Evolutionary conservation across 2,329 filamentous ascomycete genomes (phyloP).

Genomic region (Bisporella sp.): DNA sequence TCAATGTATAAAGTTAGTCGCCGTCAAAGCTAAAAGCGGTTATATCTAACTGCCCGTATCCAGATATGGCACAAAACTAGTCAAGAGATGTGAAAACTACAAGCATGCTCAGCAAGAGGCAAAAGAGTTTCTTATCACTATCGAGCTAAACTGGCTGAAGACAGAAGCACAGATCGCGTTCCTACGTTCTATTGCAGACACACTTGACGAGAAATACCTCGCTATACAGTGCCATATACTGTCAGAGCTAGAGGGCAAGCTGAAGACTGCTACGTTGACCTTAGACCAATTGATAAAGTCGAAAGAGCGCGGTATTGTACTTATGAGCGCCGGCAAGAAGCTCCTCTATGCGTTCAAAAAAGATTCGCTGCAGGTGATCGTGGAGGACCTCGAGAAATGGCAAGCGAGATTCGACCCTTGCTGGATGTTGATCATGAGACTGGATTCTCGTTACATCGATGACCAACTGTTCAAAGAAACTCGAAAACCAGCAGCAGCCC

Average conservation of each 20-base stretch:
- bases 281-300: conserved; percentile 9
- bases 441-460: conserved; percentile 10
- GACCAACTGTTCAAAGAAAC: conserved; percentile 8
- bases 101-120: conserved; percentile 11
- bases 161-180: conserved; percentile 13
- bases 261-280: conserved; percentile 12
- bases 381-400: conserved; percentile 19
- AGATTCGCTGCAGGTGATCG: conserved; percentile 7
- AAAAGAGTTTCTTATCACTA: conserved; percentile 6
- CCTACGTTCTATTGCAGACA: conserved; percentile 8
- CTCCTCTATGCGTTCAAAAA: conserved; percentile 11
- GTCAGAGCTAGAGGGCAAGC: conserved; percentile 15
- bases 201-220: conserved; percentile 4
- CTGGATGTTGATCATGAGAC: conserved; percentile 17
- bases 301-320: conserved; percentile 1
- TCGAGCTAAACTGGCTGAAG: conserved; percentile 17
- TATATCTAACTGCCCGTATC: neutral
- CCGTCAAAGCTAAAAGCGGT: neutral
- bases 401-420: conserved; percentile 16
- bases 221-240: conserved; percentile 12
- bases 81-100: conserved; percentile 11
- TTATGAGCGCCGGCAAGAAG: conserved; percentile 7
- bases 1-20: neutral
- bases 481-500: conserved; percentile 1
- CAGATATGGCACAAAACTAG: conserved; percentile 16